Evolutionary conservation across 31 red algal genomes (phyloP).

Genomic region (Porphyra umbilicalis): DNA sequence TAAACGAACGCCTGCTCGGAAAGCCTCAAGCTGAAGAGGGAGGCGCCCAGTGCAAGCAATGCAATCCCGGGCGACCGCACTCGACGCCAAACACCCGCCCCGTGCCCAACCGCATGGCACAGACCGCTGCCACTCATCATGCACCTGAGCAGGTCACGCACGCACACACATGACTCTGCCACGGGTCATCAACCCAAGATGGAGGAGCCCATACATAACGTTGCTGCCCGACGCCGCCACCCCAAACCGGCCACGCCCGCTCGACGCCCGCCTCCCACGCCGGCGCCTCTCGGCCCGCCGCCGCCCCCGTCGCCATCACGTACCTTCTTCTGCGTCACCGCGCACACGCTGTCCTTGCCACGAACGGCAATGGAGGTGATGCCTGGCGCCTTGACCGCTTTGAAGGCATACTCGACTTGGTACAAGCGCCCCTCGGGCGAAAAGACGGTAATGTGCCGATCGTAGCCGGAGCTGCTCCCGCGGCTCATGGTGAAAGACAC

Average conservation of each 20-base stretch:
- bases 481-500: constrained; percentile 79
- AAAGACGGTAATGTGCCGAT: constrained; percentile 98
- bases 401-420: constrained; percentile 99
- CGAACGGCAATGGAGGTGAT: constrained; percentile 88
- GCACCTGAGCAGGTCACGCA: too few species aligned
- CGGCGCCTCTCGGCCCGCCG: background rate
- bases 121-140: too few species aligned
- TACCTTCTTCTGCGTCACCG: constrained; percentile 91
- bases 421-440: constrained; percentile 91
- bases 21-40: too few species aligned
- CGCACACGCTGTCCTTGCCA: constrained; percentile 80
- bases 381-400: constrained; percentile 83
- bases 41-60: too few species aligned
- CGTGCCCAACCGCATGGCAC: too few species aligned
- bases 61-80: too few species aligned
- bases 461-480: constrained; percentile 92
- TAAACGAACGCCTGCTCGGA: too few species aligned
- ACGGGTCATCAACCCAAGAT: too few species aligned
- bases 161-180: too few species aligned
- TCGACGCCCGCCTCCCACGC: background rate
- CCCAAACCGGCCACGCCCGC: background rate
- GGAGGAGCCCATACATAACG: too few species aligned
- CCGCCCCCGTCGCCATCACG: background rate
- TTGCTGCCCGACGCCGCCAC: background rate
- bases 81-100: too few species aligned